phyloP scores from a whole-genome alignment of 1,284 basidiomycete genomes.

The Ganoderma meredithae region DNA sequence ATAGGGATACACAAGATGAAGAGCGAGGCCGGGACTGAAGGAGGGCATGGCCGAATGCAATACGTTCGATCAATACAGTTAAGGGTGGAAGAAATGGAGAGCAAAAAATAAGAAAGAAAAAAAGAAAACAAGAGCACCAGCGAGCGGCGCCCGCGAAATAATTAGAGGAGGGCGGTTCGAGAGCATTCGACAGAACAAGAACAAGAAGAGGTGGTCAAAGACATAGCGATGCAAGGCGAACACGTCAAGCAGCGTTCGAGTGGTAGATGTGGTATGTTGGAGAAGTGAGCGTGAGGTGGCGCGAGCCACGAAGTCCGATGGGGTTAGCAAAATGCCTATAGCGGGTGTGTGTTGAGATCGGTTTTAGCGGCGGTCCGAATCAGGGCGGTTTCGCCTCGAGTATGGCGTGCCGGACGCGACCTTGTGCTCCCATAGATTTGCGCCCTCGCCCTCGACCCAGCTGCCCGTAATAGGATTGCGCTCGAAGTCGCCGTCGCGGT shows the following conservation, averaged over 20 bases:
- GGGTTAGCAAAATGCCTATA: background rate
- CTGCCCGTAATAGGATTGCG: slow-evolving; percentile 63
- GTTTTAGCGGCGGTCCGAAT: slow-evolving; percentile 39
- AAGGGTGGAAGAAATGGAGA: slow-evolving; percentile 7
- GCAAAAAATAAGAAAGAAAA: slow-evolving; percentile 10
- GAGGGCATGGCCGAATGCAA: slow-evolving; percentile 14
- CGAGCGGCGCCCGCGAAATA: slow-evolving; percentile 18
- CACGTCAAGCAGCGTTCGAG: background rate
- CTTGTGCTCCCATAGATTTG: slow-evolving; percentile 66
- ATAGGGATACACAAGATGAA: slow-evolving; percentile 25
- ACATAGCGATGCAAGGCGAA: slow-evolving; percentile 4
- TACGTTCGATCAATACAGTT: slow-evolving; percentile 26
- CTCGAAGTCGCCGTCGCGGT: slow-evolving; percentile 85
- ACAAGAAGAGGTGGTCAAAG: slow-evolving; percentile 13
- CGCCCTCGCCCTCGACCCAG: slow-evolving; percentile 72
- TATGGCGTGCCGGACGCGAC: slow-evolving; percentile 48
- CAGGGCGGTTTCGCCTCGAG: slow-evolving; percentile 43
- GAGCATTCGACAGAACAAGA: slow-evolving; percentile 23
- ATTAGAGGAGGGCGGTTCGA: slow-evolving; percentile 22
- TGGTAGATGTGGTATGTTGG: slow-evolving; percentile 7
- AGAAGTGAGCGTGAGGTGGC: slow-evolving; percentile 6
- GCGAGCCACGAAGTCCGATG: slow-evolving; percentile 10
- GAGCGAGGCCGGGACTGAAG: slow-evolving; percentile 9
- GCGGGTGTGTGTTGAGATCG: slow-evolving; percentile 1
- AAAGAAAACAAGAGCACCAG: slow-evolving; percentile 7